Base-by-base conservation (phyloP, 352 stramenopile genomes). In the Globisporangium irregulare region DNA sequence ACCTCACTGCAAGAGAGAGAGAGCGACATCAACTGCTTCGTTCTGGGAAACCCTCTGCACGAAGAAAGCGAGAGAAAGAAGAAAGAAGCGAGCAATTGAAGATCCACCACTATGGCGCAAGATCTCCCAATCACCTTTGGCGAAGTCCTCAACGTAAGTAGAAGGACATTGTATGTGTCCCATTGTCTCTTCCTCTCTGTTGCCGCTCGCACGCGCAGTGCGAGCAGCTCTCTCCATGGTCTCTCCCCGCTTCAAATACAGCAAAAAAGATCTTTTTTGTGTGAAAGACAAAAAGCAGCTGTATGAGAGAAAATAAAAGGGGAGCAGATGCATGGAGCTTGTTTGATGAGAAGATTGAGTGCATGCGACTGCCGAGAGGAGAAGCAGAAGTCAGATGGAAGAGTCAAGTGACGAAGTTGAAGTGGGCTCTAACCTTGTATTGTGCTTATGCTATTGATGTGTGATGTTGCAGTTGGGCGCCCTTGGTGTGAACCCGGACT, bases 131-230 rank as follows among this genome's bases (percentile, higher is more conserved):
- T 96, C 72, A 94, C 87, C 51, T 94, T 96, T 74, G 86, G 86
- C 57, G 88, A 96, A 92, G 86, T 94, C 69, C 82, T 96, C 67
- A 94, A 96, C 75, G 88, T 96, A 94, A 68, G 87, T 90, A 71
- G 43, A 7, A 32, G 6, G 7, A 24, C 43, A 24, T 7, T 18
- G n/a, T 56, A 24, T 46, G 36, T 57, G 4, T 54, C 9, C 14
- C 27, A 18, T 55, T 24, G 7, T 5, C 15, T 43, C 24, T 41
- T 18, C 10, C 59, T 41, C 38, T 34, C 36, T 48, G 25, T 27
- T 48, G 36, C 48, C 53, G 18, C 7, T 38, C 34, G 50, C 34
- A 15, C 9, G 24, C 12, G 38, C 12, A 46, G 5, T 46, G 38
- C 48, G 15, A 38, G 27, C 29, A 5, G 41, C 54, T 56, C 63